Percentiles rank a stretch among this genome's conserved stretches.
phyloP scores from a whole-genome alignment of 2,329 filamentous ascomycete genomes.

The Aspergillus sp. region DNA sequence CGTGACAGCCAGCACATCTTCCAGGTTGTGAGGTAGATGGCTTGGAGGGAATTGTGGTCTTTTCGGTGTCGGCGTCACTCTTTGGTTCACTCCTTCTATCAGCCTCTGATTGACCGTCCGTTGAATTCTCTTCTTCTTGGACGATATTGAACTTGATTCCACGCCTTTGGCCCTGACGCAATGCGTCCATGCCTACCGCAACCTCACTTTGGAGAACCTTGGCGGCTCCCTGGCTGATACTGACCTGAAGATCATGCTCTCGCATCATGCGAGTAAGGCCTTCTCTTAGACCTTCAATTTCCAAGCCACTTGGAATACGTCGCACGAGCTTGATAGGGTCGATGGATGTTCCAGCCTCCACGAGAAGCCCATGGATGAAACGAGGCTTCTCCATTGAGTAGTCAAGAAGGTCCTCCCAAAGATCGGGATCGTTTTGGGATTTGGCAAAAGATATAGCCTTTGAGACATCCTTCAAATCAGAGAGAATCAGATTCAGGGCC shows the following conservation, averaged over 20 bases:
- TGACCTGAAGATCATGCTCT: slow-evolving; percentile 92
- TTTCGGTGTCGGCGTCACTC: slow-evolving; percentile 11
- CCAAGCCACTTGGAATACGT: slow-evolving; percentile 85
- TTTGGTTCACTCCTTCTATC: slow-evolving; percentile 5
- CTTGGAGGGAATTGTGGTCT: slow-evolving; percentile 6
- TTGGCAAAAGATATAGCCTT: slow-evolving; percentile 94
- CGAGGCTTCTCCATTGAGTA: slow-evolving; percentile 97
- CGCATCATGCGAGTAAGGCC: slow-evolving; percentile 87
- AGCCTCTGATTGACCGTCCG: not conserved
- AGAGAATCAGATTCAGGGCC: slow-evolving; percentile 87
- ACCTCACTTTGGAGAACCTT: slow-evolving; percentile 85
- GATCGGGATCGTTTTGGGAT: slow-evolving; percentile 81
- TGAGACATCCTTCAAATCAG: slow-evolving; percentile 83
- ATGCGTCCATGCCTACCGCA: slow-evolving; percentile 70
- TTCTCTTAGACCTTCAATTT: slow-evolving; percentile 85
- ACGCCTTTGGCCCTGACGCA: slow-evolving; percentile 73
- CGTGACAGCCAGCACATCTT: slow-evolving; percentile 34
- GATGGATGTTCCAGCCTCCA: slow-evolving; percentile 90
- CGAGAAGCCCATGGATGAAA: slow-evolving; percentile 86
- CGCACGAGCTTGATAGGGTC: slow-evolving; percentile 86
- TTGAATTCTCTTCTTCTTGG: slow-evolving; percentile 11
- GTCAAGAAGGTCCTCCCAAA: slow-evolving; percentile 91
- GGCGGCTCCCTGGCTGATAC: slow-evolving; percentile 85
- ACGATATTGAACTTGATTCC: slow-evolving; percentile 85
- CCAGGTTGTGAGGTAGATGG: slow-evolving; percentile 16